Evolutionary conservation across 2,329 filamentous ascomycete species (phyloP), one percentile per base, ranked within the genome.

Genomic region (Fusarium sp.): DNA sequence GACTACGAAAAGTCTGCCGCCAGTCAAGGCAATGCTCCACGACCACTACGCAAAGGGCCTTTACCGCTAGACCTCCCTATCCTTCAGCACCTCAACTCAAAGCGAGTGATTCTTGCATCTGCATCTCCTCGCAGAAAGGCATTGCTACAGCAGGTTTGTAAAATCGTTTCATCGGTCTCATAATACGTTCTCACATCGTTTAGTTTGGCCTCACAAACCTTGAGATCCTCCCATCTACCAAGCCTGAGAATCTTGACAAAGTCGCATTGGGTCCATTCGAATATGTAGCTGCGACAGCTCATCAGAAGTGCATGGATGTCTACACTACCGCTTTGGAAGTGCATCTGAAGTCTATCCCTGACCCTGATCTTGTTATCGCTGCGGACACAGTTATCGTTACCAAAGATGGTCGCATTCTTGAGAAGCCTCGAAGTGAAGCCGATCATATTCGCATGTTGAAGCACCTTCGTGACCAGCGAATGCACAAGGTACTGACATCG

Each of bases 301-400:
- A 89, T 24, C 88, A 91, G 74, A 99, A 99, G 81, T 92, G 91
- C 53, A 86, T 94, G 45, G 87, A 92, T 47, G 92, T 98, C 12
- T 90, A 90, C 79, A 76, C 83, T 56, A 75, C 78, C 6, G 82
- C 81, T 6, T 73, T 89, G 18, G 78, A 81, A 59, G 79, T 77
- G n/a, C 77, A 85, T 49, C 74, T 82, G 18, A 79, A 79, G 45
- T 81, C 84, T 8, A 81, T 83, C 44, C 81, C 81, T 15, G 96
- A 98, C 73, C 94, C 94, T 0, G 91, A 90, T 9, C 85, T 98
- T 18, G 93, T 98, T 62, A 91, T 98, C 63, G 90, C 94, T 0
- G 95, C 95, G 38, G 95, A 98, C 79, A 98, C 96, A 0, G 86
- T 99, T 59, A 93, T 99, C 67, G 92, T 96, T 16, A 91, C 90